Evolutionary conservation across 495 filamentous ascomycete genomes (phyloP), one percentile per base, ranked within the genome.

Genomic region (Entonaema liquescens): DNA sequence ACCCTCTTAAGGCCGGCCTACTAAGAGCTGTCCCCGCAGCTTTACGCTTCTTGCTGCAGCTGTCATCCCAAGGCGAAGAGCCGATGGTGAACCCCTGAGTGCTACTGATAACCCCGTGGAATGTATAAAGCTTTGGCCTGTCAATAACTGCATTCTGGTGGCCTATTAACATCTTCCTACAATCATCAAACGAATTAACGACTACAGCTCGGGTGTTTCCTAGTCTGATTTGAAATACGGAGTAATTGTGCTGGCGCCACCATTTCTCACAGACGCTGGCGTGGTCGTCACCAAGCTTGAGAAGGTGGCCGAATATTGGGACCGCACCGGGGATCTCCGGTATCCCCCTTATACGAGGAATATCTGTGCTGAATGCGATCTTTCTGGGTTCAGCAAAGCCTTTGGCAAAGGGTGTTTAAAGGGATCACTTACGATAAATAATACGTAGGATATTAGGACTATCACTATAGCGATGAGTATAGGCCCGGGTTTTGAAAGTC

Each of bases 261-360:
- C 85, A 88, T 53, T 76, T 70, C 59, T 87, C 84, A 31, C 83
- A 87, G 1, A 83, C 78, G 0, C 76, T 85, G 12, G 87, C 86
- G 72, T 89, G 86, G 54, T 88, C 84, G 3, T 84, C 83, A 9
- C 87, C 86, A 7, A 88, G 83, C 40, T 81, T 72, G n/a, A 85
- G 77, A 0, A 89, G 79, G 74, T 88, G 84, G 1, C 86, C 85
- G 42, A 83, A 78, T 33, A 87, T 72, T 1, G 85, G 85, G 6
- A 83, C 54, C 5, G 82, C 81, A 5, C 82, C 81, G 5, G 85
- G 86, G 19, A 87, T 83, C 53, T 87, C 84, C 12, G 83, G 83
- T 0, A 88, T 54, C 23, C 83, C 83, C 44, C 40, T 65, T 21
- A 70, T 70, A 31, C 85, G 56, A 79, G 84, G 12, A 71, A 70